These are phyloP conservation scores for Begonia masoniana DNA, from an alignment of 306 rosid species.

Conservation along the genomic window DNA sequence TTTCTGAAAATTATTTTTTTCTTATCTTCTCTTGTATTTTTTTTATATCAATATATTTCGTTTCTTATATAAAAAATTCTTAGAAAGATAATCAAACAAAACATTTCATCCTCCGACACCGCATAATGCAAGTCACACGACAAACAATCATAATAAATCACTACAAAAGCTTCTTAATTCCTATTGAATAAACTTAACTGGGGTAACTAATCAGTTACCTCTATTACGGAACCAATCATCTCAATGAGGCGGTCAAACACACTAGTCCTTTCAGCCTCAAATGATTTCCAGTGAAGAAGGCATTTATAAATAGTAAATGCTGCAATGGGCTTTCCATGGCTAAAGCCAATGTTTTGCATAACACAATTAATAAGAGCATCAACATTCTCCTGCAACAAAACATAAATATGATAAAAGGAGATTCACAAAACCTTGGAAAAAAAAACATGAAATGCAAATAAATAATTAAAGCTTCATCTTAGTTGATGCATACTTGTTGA, in stretches of 20 bases:
- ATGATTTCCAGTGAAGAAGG: slow-evolving; percentile 97
- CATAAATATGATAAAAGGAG: slow-evolving; percentile 9
- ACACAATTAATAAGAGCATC: slow-evolving; percentile 90
- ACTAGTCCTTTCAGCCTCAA: slow-evolving; percentile 98
- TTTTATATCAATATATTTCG: no score
- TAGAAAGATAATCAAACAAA: no score
- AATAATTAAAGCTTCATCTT: slow-evolving; percentile 4
- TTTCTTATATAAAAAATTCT: no score
- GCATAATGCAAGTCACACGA: no score
- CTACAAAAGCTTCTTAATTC: no score
- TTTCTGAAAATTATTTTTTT: no score
- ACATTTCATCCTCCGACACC: no score
- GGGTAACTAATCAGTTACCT: slow-evolving; percentile 28
- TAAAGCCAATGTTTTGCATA: slow-evolving; percentile 66
- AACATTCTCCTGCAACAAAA: slow-evolving; percentile 66
- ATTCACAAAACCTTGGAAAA: slow-evolving; percentile 3
- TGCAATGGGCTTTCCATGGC: slow-evolving; percentile 92
- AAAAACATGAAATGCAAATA: not conserved
- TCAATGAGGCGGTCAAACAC: slow-evolving; percentile 99
- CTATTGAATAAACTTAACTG: no score
- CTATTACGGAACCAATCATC: slow-evolving; percentile 97
- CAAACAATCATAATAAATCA: no score
- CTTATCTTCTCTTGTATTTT: no score
- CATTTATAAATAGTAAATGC: slow-evolving; percentile 96
- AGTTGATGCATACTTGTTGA: slow-evolving; percentile 59